Conservation (phyloP, 2,329 filamentous ascomycete species). For the Clarireedia paspali region DNA sequence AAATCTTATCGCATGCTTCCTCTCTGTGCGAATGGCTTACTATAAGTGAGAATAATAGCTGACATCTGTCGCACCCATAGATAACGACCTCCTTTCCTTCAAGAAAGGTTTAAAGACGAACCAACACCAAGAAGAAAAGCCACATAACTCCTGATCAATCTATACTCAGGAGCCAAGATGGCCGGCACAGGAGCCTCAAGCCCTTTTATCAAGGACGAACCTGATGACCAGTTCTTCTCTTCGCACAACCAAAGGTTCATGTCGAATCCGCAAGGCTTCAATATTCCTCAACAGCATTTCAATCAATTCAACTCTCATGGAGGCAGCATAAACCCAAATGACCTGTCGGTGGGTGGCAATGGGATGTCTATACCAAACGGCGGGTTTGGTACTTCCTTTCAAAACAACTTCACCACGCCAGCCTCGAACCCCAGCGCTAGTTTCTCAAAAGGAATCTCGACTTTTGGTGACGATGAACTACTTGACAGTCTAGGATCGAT, state of each 20-base stretch:
- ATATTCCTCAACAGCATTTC: constrained; percentile 41
- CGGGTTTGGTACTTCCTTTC: constrained; percentile 47
- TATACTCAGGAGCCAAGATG: constrained; percentile 24
- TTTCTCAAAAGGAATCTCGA: constrained; percentile 70
- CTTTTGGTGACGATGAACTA: constrained; percentile 83
- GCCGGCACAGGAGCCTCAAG: constrained; percentile 33
- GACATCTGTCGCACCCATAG: constrained; percentile 26
- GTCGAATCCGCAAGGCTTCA: constrained; percentile 26
- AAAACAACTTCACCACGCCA: constrained; percentile 49
- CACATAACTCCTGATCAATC: constrained; percentile 12
- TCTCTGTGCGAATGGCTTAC: constrained; percentile 17
- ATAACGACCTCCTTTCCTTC: constrained; percentile 13
- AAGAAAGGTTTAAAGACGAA: constrained; percentile 14
- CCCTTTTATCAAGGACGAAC: constrained; percentile 62
- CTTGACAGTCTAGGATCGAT: constrained; percentile 60
- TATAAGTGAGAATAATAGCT: constrained; percentile 14
- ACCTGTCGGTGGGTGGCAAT: constrained; percentile 64
- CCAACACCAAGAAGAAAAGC: constrained; percentile 8
- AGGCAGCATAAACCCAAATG: constrained; percentile 72
- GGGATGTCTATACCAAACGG: constrained; percentile 39
- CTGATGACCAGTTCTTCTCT: constrained; percentile 51
- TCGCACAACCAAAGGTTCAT: constrained; percentile 27
- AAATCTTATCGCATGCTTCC: constrained; percentile 5
- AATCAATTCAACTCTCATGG: constrained; percentile 32
- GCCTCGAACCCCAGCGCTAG: constrained; percentile 52